phyloP scores from a whole-genome alignment of 805 yeast species.

The Candida multigemmis region DNA sequence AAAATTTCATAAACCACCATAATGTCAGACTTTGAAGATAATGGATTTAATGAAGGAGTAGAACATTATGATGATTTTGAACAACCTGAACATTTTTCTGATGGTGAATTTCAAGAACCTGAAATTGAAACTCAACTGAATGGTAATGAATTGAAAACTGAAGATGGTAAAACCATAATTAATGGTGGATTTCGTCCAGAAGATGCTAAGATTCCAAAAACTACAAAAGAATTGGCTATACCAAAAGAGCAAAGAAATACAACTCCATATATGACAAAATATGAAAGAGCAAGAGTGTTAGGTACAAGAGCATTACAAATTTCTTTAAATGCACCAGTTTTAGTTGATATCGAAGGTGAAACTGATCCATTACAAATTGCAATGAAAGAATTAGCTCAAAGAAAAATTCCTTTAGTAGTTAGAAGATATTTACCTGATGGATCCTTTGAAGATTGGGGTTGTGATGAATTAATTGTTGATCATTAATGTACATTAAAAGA shows the following conservation, averaged over 20 bases:
- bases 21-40: conserved; percentile 37
- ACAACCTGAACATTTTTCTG: conserved; percentile 71
- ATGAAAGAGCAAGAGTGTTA: conserved; percentile 93
- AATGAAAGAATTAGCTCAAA: conserved; percentile 90
- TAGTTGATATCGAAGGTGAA: conserved; percentile 97
- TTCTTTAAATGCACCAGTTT: conserved; percentile 96
- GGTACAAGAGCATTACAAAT: conserved; percentile 98
- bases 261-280: conserved; percentile 98
- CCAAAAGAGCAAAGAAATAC: conserved; percentile 85
- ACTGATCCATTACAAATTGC: conserved; percentile 98
- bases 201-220: conserved; percentile 38
- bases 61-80: conserved; percentile 77
- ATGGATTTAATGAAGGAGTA: conserved; percentile 56
- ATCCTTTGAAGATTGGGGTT: conserved; percentile 97
- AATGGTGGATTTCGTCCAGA: conserved; percentile 62
- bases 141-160: conserved; percentile 40
- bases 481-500: conserved; percentile 19
- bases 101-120: conserved; percentile 46
- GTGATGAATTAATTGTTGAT: conserved; percentile 93
- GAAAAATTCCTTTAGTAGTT: conserved; percentile 89
- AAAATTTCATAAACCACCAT: conserved; percentile 4
- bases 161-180: conserved; percentile 65
- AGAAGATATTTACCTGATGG: conserved; percentile 97
- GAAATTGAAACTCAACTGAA: conserved; percentile 13
- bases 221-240: conserved; percentile 75